A percentile compares a stretch with the other conserved stretches of the same genome.
These are phyloP conservation scores for Dendrocalamus sinicus DNA, from an alignment of 176 grass and related monocot genomes.

Conservation along the genomic window DNA sequence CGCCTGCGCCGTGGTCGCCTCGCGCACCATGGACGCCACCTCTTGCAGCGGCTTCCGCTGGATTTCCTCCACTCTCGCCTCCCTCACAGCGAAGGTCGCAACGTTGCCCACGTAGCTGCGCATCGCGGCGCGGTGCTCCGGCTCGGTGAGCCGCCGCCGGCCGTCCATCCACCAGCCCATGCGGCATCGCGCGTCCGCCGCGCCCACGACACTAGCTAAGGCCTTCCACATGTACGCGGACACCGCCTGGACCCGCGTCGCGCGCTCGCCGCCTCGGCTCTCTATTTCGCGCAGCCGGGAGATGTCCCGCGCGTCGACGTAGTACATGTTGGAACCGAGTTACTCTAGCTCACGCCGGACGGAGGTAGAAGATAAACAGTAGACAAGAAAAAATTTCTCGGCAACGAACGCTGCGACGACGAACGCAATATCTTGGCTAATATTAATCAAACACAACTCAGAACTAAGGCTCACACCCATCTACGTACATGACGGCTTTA, in stretches of 20 bases:
- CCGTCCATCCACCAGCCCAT: slow-evolving; percentile 53
- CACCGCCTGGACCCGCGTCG: slow-evolving; percentile 47
- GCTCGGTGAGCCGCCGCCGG: neutral
- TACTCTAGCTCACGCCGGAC: too few species aligned
- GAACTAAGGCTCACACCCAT: too few species aligned
- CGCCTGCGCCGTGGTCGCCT: slow-evolving; percentile 33
- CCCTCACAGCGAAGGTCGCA: slow-evolving; percentile 30
- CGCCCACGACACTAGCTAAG: slow-evolving; percentile 30
- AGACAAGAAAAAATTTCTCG: too few species aligned
- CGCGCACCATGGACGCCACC: slow-evolving; percentile 37
- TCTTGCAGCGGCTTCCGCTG: neutral
- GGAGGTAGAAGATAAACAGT: too few species aligned
- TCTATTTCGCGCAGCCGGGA: slow-evolving; percentile 15
- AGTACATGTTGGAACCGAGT: too few species aligned
- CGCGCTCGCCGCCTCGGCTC: neutral
- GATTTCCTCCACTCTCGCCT: slow-evolving; percentile 45
- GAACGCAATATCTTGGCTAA: too few species aligned
- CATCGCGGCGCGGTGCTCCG: slow-evolving; percentile 23
- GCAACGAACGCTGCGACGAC: too few species aligned
- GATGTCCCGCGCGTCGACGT: slow-evolving; percentile 38
- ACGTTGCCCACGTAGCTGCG: slow-evolving; percentile 53
- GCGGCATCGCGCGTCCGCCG: slow-evolving; percentile 44
- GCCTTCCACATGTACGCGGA: slow-evolving; percentile 61
- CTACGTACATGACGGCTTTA: too few species aligned
- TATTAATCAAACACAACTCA: too few species aligned